phyloP scores from a whole-genome alignment of 1,139 yeast species.

The Saccharomyces hybrid region DNA sequence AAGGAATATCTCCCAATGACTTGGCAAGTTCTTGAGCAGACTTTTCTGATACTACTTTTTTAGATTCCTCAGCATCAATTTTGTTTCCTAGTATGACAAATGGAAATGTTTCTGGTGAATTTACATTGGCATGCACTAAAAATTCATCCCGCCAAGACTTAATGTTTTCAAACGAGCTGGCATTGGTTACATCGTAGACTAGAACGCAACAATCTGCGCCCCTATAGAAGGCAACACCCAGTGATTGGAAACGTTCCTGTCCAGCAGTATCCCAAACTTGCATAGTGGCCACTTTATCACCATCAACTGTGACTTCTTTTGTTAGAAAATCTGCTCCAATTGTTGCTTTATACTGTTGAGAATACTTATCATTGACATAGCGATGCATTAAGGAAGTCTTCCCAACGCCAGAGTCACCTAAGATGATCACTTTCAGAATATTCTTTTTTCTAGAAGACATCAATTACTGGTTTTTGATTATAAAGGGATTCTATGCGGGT shows the following conservation, averaged over 20 bases:
- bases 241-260: constrained; percentile 91
- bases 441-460: constrained; percentile 85
- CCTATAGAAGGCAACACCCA: constrained; percentile 94
- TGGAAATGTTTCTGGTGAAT: constrained; percentile 91
- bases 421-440: constrained; percentile 82
- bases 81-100: constrained; percentile 92
- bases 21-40: constrained; percentile 82
- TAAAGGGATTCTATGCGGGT: neutral
- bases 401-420: constrained; percentile 97
- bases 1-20: constrained; percentile 82
- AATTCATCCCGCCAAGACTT: constrained; percentile 95
- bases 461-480: neutral
- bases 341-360: constrained; percentile 94
- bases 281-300: constrained; percentile 60
- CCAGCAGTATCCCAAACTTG: constrained; percentile 99
- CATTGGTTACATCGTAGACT: constrained; percentile 89
- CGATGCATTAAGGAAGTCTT: constrained; percentile 95
- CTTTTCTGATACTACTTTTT: constrained; percentile 73
- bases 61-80: constrained; percentile 87
- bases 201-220: constrained; percentile 98
- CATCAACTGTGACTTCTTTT: constrained; percentile 80
- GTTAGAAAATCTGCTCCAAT: constrained; percentile 96
- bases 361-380: constrained; percentile 89
- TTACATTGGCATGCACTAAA: constrained; percentile 82
- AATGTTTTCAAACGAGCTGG: constrained; percentile 82